These are phyloP conservation scores for Arthrobotrys musiformis DNA, from an alignment of 2,329 filamentous ascomycete genomes.

Conservation along the genomic window DNA sequence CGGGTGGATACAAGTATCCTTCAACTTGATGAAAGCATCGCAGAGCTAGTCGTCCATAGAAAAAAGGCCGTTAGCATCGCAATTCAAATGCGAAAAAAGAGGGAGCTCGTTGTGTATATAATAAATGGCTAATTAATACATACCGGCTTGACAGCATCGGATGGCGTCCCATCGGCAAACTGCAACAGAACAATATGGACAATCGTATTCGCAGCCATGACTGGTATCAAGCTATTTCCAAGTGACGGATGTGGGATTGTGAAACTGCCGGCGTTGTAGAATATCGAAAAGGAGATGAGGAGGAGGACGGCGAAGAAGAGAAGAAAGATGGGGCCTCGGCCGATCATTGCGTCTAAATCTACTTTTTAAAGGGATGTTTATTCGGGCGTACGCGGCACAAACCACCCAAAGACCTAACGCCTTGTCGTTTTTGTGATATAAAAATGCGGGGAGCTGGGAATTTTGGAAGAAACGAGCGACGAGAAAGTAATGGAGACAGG, in stretches of 20 bases:
- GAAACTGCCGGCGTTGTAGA: constrained; percentile 43
- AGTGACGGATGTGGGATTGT: background rate
- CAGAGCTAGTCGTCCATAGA: constrained; percentile 20
- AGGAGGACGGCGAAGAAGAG: constrained; percentile 53
- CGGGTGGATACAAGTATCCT: constrained; percentile 46
- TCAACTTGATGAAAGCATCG: constrained; percentile 47
- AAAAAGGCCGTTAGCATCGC: no score
- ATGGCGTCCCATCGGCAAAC: constrained; percentile 11
- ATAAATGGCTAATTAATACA: no score
- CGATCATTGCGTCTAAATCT: constrained; percentile 42
- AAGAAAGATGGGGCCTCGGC: constrained; percentile 46
- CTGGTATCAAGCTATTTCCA: background rate
- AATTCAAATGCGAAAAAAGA: no score
- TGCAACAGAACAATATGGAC: constrained; percentile 51
- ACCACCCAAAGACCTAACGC: background rate
- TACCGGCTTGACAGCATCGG: constrained; percentile 37
- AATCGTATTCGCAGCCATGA: constrained; percentile 21
- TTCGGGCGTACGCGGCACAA: constrained; percentile 16
- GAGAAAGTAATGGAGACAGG: background rate
- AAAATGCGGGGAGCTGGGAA: background rate
- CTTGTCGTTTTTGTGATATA: background rate
- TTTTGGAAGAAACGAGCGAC: background rate
- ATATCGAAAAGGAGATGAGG: constrained; percentile 53
- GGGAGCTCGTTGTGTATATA: no score
- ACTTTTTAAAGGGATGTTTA: background rate